These are phyloP conservation scores for Russula abietina DNA, from an alignment of 768 basidiomycete genomes.

Conservation along the genomic window DNA sequence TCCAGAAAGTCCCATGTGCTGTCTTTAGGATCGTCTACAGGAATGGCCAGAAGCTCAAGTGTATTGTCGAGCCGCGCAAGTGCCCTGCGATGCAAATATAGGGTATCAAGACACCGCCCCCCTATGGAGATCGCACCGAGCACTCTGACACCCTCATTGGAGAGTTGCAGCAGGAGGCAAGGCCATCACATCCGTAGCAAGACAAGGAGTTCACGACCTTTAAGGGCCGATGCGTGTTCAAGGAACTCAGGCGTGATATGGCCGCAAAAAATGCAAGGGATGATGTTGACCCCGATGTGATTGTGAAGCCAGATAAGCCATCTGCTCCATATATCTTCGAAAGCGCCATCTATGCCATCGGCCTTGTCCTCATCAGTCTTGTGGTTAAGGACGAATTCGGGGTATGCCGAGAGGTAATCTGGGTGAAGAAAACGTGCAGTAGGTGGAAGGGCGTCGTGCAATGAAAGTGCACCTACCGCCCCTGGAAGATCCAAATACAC, in stretches of 20 bases:
- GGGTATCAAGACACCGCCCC: slow-evolving; percentile 15
- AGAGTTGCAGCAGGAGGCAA: neutral
- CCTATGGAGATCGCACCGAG: slow-evolving; percentile 8
- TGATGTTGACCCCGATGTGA: slow-evolving; percentile 13
- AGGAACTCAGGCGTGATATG: slow-evolving; percentile 19
- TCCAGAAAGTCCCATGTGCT: slow-evolving; percentile 24
- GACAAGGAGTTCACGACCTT: slow-evolving; percentile 2
- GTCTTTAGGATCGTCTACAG: slow-evolving; percentile 24
- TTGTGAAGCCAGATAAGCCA: slow-evolving; percentile 25
- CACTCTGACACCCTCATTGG: neutral
- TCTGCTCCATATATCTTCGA: neutral
- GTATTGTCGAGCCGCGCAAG: neutral
- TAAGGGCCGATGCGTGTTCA: neutral
- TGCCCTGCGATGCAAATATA: slow-evolving; percentile 14
- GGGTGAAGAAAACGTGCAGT: slow-evolving; percentile 15
- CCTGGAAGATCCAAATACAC: slow-evolving; percentile 16
- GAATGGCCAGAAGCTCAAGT: slow-evolving; percentile 23
- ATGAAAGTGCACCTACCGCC: neutral
- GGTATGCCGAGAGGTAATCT: slow-evolving; percentile 15
- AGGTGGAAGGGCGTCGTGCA: slow-evolving; percentile 15
- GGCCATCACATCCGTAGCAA: slow-evolving; percentile 20
- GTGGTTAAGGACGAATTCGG: neutral
- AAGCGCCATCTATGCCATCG: neutral
- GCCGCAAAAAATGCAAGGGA: slow-evolving; percentile 20
- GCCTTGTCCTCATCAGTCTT: neutral